Evolutionary conservation across 768 basidiomycete species (phyloP).

Genomic region (Lentinula aciculospora): DNA sequence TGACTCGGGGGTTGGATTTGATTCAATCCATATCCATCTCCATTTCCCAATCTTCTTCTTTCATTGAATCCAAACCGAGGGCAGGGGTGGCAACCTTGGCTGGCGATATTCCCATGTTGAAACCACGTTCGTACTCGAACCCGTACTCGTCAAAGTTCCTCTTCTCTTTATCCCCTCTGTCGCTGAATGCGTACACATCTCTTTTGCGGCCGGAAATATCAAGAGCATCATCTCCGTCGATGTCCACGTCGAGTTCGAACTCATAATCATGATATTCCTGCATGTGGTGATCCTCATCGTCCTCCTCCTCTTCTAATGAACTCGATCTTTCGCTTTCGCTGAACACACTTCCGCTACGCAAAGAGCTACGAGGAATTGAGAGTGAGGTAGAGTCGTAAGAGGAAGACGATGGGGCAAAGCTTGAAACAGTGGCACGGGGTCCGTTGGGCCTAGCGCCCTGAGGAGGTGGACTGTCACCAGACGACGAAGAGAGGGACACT

Average conservation of each 20-base stretch:
- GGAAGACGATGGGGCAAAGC: neutral
- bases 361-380: slow-evolving; percentile 5
- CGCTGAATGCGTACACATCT: neutral
- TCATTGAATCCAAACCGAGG: slow-evolving; percentile 9
- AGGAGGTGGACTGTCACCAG: neutral
- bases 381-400: slow-evolving; percentile 2
- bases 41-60: slow-evolving; percentile 49
- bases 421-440: neutral
- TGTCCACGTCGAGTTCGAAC: slow-evolving; percentile 3
- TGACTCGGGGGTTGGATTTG: neutral
- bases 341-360: slow-evolving; percentile 6
- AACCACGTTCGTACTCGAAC: slow-evolving; percentile 1
- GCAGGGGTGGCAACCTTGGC: neutral
- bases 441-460: neutral
- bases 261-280: slow-evolving; percentile 8
- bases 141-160: slow-evolving; percentile 6
- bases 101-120: neutral
- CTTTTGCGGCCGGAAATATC: neutral
- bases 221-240: neutral
- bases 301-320: slow-evolving; percentile 2
- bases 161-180: neutral
- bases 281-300: neutral
- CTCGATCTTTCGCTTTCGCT: slow-evolving; percentile 6
- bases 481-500: neutral
- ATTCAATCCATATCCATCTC: slow-evolving; percentile 64